Conservation (phyloP, 1,284 basidiomycete species). For the Rhodotorula sp. region DNA sequence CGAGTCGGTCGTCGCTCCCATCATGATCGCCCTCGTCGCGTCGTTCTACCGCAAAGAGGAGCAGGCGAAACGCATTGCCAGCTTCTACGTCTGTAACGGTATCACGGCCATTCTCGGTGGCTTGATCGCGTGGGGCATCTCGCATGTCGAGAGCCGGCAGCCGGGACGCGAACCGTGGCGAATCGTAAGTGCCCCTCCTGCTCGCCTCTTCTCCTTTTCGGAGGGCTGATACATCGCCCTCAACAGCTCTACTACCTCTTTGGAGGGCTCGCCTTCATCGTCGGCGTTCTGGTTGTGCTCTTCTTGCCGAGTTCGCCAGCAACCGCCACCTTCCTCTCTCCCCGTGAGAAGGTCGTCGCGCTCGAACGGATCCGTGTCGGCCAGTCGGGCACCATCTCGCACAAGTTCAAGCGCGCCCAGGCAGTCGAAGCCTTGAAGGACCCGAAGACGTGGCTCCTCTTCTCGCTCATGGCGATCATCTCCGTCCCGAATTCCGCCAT, state of each 20-base stretch:
- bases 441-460: constrained; percentile 63
- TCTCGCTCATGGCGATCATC: constrained; percentile 60
- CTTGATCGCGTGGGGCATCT: constrained; percentile 62
- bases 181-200: constrained; percentile 6
- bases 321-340: constrained; percentile 60
- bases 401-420: constrained; percentile 61
- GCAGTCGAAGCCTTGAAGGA: constrained; percentile 61
- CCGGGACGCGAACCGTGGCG: constrained; percentile 37
- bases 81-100: constrained; percentile 59
- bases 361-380: constrained; percentile 67
- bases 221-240: constrained; percentile 47
- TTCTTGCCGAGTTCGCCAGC: constrained; percentile 68
- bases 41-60: constrained; percentile 68
- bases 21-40: constrained; percentile 26
- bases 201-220: background rate
- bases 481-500: constrained; percentile 59
- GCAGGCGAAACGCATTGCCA: constrained; percentile 63
- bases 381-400: constrained; percentile 63
- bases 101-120: constrained; percentile 65
- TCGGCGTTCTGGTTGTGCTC: constrained; percentile 59
- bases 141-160: constrained; percentile 57
- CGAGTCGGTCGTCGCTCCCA: constrained; percentile 46
- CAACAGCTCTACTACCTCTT: constrained; percentile 57
- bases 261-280: constrained; percentile 15
- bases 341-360: constrained; percentile 63